Percentiles rank a stretch among this genome's conserved stretches.
These are phyloP conservation scores for Angomonas ambiguus DNA, from an alignment of 208 protist genomes.

Conservation along the genomic window DNA sequence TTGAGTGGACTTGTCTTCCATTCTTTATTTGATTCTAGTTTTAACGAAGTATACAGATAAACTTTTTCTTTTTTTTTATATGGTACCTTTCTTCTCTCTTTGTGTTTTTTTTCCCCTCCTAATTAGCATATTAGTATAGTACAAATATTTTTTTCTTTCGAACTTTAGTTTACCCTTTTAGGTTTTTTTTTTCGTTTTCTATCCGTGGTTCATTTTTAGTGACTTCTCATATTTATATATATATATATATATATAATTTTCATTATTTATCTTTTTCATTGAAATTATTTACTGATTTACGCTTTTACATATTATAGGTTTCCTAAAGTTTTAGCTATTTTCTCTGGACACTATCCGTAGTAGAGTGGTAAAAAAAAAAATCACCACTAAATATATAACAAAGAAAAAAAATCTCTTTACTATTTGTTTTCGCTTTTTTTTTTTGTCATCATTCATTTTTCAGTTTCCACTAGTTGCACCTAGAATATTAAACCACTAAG, in stretches of 20 bases:
- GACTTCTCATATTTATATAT: too few relatives aligned
- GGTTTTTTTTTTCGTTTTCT: background rate
- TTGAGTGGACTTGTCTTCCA: background rate
- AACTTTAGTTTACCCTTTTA: background rate
- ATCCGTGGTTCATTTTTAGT: background rate
- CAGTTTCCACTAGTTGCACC: too few relatives aligned
- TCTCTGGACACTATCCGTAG: too few relatives aligned
- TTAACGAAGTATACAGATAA: slow-evolving; percentile 6
- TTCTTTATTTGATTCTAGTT: background rate
- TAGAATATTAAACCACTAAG: too few relatives aligned
- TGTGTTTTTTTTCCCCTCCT: background rate
- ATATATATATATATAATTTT: background rate
- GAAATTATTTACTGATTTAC: background rate
- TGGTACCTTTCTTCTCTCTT: background rate
- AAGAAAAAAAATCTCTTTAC: too few relatives aligned
- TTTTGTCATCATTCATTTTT: slow-evolving; percentile 3
- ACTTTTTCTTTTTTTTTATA: slow-evolving; percentile 4
- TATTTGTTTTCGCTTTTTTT: background rate
- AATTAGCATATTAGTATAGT: background rate
- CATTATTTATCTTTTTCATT: background rate
- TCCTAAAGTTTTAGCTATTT: background rate
- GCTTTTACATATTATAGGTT: background rate
- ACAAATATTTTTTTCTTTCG: background rate
- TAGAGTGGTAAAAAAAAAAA: too few relatives aligned
- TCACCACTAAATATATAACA: too few relatives aligned